phyloP scores from a whole-genome alignment of 805 yeast genomes.

The Hagleromyces aurorensis region DNA sequence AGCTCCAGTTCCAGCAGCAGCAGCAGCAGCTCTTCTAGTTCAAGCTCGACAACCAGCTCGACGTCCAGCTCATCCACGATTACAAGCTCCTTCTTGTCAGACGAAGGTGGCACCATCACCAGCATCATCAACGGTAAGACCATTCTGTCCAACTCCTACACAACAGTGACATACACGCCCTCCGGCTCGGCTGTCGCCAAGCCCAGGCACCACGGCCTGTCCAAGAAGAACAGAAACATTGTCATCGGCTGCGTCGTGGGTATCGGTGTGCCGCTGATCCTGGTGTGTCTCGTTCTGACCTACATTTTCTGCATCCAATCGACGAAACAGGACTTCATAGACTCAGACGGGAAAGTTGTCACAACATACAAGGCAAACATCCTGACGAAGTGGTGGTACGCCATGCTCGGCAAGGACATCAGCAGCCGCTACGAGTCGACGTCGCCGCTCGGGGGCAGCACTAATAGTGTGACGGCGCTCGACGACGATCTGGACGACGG shows the following conservation, averaged over 20 bases:
- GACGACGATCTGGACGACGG: slow-evolving; percentile 4
- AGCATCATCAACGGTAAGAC: slow-evolving; percentile 30
- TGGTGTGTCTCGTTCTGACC: slow-evolving; percentile 17
- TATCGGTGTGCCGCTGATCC: slow-evolving; percentile 53
- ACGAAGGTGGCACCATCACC: slow-evolving; percentile 16
- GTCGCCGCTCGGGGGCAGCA: slow-evolving; percentile 15
- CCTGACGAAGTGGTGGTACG: slow-evolving; percentile 26
- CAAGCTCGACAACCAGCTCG: slow-evolving; percentile 4
- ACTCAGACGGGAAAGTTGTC: slow-evolving; percentile 33
- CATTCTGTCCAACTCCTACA: slow-evolving; percentile 25
- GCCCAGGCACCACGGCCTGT: slow-evolving; percentile 33
- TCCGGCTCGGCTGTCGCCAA: slow-evolving; percentile 20
- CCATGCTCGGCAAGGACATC: slow-evolving; percentile 24
- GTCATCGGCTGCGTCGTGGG: slow-evolving; percentile 68
- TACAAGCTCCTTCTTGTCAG: slow-evolving; percentile 4
- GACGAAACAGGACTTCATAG: slow-evolving; percentile 28
- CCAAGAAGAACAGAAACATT: slow-evolving; percentile 42
- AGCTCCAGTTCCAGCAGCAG: slow-evolving; percentile 4
- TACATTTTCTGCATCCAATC: slow-evolving; percentile 27
- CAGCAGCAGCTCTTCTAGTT: slow-evolving; percentile 4
- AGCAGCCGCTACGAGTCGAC: slow-evolving; percentile 18
- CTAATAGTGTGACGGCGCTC: slow-evolving; percentile 7
- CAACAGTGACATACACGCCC: slow-evolving; percentile 28
- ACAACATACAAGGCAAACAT: slow-evolving; percentile 29
- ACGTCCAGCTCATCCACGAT: slow-evolving; percentile 2